Base-by-base conservation (phyloP, 305 asterid genomes). In the Nicotiana rustica region DNA sequence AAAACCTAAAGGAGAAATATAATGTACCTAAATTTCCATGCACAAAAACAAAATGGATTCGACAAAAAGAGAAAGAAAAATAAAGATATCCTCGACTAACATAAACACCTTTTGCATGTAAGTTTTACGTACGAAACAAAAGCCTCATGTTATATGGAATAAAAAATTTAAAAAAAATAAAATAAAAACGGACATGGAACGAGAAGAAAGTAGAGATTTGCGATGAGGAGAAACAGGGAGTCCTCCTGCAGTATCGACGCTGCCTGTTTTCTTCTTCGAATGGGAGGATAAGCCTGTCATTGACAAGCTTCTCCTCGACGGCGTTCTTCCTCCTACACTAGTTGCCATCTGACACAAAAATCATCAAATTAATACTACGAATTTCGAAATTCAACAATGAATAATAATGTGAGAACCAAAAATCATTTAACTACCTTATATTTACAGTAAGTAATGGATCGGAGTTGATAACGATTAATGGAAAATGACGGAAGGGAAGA, bases 311-410 rank as follows among this genome's bases (percentile, higher is more conserved):
- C 95, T 88, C 87, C 97, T 81, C 41, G 96, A 88, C 68, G 96
- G 57, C 33, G 88, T 75, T 47, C 97, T 94, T 36, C 89, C 86
- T 76, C 95, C 97, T 83, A 90, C 95, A 89, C 93, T 91, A 85
- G 89, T 85, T 87, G 91, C 81, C 93, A 92, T 90, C 87, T 81
- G 55, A 41, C 35, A 25, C 3, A 21, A 33, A 33, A 33, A 33
- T 33, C 36, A 33, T 33, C 36, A 33, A 49, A 6, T 33, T 33
- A n/a, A n/a, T 9, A 44, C 13, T 0, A 44, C 52, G 10, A 44
- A 44, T 4, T 68, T 68, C 1, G 15, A 68, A 68, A 68, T 36
- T n/a, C 13, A 59, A 59, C 29, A n/a, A n/a, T 59, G 65, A 12
- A 59, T n/a, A 59, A n/a, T 2, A 6, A 59, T 5, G 15, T 5